Conservation (phyloP, 176 grass and related monocot species). For the Neostapfia colusana region DNA sequence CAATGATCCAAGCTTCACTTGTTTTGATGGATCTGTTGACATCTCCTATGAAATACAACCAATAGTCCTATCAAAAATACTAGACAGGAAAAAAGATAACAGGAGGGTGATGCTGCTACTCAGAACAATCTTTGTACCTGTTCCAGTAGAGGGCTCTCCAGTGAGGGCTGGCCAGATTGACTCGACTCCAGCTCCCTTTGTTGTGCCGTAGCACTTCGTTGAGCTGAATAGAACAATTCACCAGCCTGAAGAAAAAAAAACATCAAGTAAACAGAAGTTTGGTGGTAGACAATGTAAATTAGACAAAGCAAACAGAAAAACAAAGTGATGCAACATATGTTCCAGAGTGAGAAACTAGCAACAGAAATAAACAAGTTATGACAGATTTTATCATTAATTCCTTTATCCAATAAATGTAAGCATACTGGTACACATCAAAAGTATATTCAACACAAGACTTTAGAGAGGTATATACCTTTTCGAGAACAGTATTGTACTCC, state of each 20-base stretch:
- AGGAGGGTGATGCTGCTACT: background rate
- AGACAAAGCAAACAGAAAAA: constrained; percentile 19
- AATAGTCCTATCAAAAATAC: constrained; percentile 19
- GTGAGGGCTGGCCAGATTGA: constrained; percentile 63
- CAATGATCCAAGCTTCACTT: constrained; percentile 93
- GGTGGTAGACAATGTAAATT: background rate
- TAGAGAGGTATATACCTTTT: constrained; percentile 60
- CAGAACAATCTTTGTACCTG: constrained; percentile 56
- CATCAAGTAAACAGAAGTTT: constrained; percentile 38
- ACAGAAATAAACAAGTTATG: background rate
- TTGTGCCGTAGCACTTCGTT: constrained; percentile 79
- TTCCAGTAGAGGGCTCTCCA: constrained; percentile 79
- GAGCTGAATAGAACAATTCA: constrained; percentile 82
- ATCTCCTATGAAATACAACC: constrained; percentile 61
- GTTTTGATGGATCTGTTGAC: constrained; percentile 83
- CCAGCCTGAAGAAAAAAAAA: constrained; percentile 60
- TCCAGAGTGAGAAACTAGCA: constrained; percentile 22
- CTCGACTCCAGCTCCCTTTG: constrained; percentile 66
- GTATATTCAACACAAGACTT: constrained; percentile 14
- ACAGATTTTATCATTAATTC: background rate
- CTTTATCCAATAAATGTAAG: background rate
- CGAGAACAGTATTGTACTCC: constrained; percentile 82
- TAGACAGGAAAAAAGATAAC: constrained; percentile 10
- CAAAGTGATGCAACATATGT: constrained; percentile 9
- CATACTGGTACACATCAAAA: background rate